These are phyloP conservation scores for Digitaria exilis DNA, from an alignment of 202 grass and related monocot genomes.

Conservation along the genomic window DNA sequence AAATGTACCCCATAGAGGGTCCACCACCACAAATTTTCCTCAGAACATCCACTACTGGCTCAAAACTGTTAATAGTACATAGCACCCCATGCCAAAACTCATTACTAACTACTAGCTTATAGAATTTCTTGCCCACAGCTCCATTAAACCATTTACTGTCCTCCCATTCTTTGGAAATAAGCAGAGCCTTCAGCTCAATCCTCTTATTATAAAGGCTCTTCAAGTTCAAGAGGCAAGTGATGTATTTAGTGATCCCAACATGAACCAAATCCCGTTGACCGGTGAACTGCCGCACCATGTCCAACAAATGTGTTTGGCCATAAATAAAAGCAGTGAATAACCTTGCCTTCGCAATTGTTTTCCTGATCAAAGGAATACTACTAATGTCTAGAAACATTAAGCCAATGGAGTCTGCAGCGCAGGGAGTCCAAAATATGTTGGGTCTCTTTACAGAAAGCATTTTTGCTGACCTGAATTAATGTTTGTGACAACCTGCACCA, in stretches of 20 bases:
- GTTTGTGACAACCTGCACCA: background rate
- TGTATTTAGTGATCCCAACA: background rate
- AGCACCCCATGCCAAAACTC: background rate
- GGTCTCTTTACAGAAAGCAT: constrained; percentile 11
- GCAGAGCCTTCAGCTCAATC: constrained; percentile 1
- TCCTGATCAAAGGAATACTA: background rate
- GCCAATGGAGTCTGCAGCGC: background rate
- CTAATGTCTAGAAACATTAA: constrained; percentile 10
- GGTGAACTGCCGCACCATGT: constrained; percentile 9
- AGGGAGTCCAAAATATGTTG: constrained; percentile 25
- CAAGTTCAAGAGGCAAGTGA: background rate
- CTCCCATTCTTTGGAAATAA: constrained; percentile 26
- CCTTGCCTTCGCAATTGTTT: background rate
- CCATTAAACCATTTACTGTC: background rate
- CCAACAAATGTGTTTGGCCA: background rate
- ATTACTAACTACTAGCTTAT: background rate
- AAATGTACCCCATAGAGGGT: background rate
- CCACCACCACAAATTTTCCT: background rate
- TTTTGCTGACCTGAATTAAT: background rate
- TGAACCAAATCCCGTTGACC: background rate
- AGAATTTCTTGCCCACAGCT: background rate
- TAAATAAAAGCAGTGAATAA: constrained; percentile 19
- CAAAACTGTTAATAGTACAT: background rate
- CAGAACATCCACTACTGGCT: constrained; percentile 16
- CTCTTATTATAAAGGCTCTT: constrained; percentile 3